phyloP scores from a whole-genome alignment of 371 early-diverging fungal genomes.

The Mortierella sp. region DNA sequence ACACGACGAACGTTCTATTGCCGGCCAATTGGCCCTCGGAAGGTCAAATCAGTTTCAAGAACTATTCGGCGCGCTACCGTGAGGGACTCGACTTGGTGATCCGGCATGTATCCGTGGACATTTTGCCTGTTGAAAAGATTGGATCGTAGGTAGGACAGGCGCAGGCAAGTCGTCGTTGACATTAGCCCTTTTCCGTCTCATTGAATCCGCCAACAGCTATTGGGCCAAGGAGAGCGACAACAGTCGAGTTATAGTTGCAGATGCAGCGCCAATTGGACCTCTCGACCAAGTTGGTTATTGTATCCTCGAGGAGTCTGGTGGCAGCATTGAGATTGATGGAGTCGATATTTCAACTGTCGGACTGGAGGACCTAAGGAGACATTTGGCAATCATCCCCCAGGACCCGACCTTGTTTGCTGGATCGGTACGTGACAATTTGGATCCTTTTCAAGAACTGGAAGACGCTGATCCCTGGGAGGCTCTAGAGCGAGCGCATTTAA shows the following conservation, averaged over 20 bases:
- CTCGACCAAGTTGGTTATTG: too few species aligned
- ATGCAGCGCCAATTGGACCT: not conserved
- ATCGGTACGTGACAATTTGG: constrained; percentile 73
- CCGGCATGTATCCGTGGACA: constrained; percentile 66
- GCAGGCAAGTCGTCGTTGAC: constrained; percentile 91
- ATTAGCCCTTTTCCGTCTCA: constrained; percentile 88
- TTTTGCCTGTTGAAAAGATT: constrained; percentile 81
- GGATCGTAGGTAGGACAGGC: constrained; percentile 92
- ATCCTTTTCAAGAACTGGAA: constrained; percentile 79
- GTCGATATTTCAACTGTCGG: constrained; percentile 84
- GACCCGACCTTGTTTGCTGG: constrained; percentile 91
- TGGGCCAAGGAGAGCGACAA: constrained; percentile 49
- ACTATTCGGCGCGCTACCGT: constrained; percentile 73
- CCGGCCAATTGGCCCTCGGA: constrained; percentile 77
- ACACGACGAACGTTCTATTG: constrained; percentile 73
- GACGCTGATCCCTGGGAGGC: constrained; percentile 88
- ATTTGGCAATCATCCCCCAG: constrained; percentile 94
- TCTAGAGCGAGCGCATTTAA: constrained; percentile 79
- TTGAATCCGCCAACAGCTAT: constrained; percentile 77
- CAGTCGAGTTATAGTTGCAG: not conserved
- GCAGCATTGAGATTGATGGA: constrained; percentile 73
- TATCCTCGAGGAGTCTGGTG: constrained; percentile 29
- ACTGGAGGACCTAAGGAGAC: constrained; percentile 80
- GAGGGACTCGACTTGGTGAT: constrained; percentile 73
- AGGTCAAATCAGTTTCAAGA: constrained; percentile 70